Conservation (phyloP, 768 basidiomycete species). For the Rhodotorula babjevae region DNA sequence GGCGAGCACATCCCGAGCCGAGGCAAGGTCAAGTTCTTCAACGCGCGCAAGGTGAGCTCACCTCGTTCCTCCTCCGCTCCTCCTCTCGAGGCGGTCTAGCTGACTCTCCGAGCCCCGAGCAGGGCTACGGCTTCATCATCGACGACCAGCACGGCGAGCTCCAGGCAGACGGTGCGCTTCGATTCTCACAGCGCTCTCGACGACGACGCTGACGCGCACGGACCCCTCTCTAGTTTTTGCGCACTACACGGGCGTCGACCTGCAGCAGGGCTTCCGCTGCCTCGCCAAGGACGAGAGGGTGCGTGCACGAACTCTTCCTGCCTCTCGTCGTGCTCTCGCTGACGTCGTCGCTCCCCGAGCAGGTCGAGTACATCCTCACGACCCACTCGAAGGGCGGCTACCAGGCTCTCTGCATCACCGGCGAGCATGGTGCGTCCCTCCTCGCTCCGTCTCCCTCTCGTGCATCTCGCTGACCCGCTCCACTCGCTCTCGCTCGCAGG, state of each 20-base stretch:
- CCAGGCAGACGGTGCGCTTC: not conserved
- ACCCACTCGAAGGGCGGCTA: not conserved
- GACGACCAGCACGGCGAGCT: not conserved
- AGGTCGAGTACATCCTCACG: conserved; percentile 16
- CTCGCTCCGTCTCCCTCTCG: not conserved
- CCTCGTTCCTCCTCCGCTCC: too few relatives aligned
- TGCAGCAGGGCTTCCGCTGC: conserved; percentile 2
- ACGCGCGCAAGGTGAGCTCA: not conserved
- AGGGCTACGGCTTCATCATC: conserved; percentile 19
- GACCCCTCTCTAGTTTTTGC: conserved; percentile 4
- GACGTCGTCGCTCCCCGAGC: not conserved
- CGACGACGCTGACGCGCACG: too few relatives aligned
- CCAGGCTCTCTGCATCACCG: conserved; percentile 1
- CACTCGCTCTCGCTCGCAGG: not conserved
- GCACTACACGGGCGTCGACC: conserved; percentile 11
- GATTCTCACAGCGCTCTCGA: not conserved
- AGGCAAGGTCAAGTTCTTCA: conserved; percentile 2
- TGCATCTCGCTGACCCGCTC: not conserved
- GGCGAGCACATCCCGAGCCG: not conserved
- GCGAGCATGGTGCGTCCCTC: not conserved
- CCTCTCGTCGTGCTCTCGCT: not conserved
- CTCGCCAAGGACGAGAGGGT: conserved; percentile 1
- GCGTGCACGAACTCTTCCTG: not conserved
- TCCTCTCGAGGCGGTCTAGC: too few relatives aligned
- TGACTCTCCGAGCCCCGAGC: not conserved